Conservation (phyloP, 441 rosid genomes). For the Daphne laureola region DNA sequence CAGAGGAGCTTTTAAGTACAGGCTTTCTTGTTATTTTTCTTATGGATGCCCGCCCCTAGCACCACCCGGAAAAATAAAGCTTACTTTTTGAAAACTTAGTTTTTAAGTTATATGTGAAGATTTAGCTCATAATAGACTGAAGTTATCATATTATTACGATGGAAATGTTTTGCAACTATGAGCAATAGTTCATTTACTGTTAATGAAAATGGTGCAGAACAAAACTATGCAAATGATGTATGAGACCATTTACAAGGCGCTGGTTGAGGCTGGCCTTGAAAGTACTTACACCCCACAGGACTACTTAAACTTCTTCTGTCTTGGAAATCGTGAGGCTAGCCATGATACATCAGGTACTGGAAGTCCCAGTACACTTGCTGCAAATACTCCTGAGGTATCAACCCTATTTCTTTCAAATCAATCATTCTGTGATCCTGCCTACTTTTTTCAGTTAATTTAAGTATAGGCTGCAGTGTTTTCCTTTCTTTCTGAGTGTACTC, state of each 20-base stretch:
- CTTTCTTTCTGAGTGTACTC: not conserved
- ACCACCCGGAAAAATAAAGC: not conserved
- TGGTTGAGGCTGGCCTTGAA: conserved; percentile 76
- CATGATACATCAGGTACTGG: conserved; percentile 22
- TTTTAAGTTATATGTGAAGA: conserved; percentile 4
- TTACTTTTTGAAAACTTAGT: not conserved
- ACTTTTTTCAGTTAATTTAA: not conserved
- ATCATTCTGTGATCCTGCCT: conserved; percentile 2
- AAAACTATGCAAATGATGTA: conserved; percentile 99
- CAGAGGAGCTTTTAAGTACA: no score
- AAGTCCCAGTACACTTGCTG: conserved; percentile 36
- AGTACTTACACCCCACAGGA: conserved; percentile 62
- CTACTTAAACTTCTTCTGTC: conserved; percentile 87
- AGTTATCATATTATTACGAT: not conserved
- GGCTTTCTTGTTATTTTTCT: not conserved
- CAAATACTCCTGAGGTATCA: conserved; percentile 68
- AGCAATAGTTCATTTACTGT: not conserved
- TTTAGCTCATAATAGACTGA: not conserved
- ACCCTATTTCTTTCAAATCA: conserved; percentile 6
- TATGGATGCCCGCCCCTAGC: not conserved
- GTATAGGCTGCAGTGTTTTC: not conserved
- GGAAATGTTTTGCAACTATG: no score
- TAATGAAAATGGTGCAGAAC: conserved; percentile 38
- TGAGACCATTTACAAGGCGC: conserved; percentile 74
- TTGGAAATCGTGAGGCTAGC: conserved; percentile 68